A percentile compares a stretch with the other conserved stretches of the same genome.
phyloP scores from a whole-genome alignment of 2,329 filamentous ascomycete genomes.

The Orbilia ellipsospora region DNA sequence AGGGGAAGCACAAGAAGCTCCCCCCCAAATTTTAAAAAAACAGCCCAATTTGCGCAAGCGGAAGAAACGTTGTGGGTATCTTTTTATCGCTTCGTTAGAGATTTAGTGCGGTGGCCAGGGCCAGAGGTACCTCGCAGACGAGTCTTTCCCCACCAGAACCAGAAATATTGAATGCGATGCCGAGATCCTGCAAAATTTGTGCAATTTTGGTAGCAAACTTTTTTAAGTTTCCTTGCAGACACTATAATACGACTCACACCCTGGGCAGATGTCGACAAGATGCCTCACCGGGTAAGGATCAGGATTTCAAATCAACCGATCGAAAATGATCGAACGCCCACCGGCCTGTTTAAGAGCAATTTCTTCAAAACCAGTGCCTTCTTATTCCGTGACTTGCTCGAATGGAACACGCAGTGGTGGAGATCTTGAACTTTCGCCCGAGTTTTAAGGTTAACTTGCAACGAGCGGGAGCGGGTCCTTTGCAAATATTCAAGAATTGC shows the following conservation, averaged over 20 bases:
- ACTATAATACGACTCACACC: background rate
- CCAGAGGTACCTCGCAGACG: constrained; percentile 10
- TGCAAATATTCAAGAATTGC: background rate
- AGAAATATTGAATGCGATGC: constrained; percentile 1
- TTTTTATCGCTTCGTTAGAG: constrained; percentile 30
- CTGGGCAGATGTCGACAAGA: constrained; percentile 19
- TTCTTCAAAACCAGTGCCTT: constrained; percentile 8
- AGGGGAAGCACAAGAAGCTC: constrained; percentile 32
- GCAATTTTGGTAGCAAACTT: constrained; percentile 32
- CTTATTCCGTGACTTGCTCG: background rate
- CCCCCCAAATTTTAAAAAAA: constrained; percentile 24
- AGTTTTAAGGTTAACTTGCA: too few species aligned
- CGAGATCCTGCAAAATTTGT: constrained; percentile 26
- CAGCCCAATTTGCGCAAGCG: constrained; percentile 26
- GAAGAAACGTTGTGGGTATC: constrained; percentile 26
- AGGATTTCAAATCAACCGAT: constrained; percentile 31
- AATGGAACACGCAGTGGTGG: too few species aligned
- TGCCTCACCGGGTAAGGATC: constrained; percentile 35
- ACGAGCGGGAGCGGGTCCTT: background rate
- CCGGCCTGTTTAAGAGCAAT: constrained; percentile 23
- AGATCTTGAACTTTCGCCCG: too few species aligned
- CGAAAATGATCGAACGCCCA: constrained; percentile 24
- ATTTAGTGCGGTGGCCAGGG: constrained; percentile 31
- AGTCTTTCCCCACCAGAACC: background rate
- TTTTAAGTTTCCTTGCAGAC: constrained; percentile 39